Conservation (phyloP, 2,329 filamentous ascomycete genomes). For the Fusarium siculi region DNA sequence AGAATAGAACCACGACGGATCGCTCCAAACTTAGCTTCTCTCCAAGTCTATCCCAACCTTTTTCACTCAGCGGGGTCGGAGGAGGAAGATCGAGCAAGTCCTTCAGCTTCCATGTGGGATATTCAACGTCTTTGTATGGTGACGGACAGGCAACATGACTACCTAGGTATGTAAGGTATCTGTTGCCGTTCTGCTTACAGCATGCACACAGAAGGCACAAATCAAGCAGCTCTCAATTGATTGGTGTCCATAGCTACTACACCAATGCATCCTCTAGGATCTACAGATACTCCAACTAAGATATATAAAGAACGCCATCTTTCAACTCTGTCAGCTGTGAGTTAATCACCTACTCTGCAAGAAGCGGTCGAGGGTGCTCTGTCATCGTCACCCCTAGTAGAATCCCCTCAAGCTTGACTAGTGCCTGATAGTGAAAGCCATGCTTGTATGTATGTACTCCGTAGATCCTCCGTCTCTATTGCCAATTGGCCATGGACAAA, state of each 20-base stretch:
- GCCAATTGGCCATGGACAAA: slow-evolving; percentile 14
- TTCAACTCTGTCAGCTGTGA: slow-evolving; percentile 14
- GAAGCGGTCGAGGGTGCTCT: slow-evolving; percentile 17
- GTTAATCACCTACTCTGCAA: not conserved
- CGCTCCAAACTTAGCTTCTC: slow-evolving; percentile 1
- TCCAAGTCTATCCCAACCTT: slow-evolving; percentile 33
- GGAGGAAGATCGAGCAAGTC: not conserved
- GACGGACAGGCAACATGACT: not conserved
- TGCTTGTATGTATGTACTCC: not conserved
- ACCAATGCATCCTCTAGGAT: slow-evolving; percentile 9
- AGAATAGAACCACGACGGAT: slow-evolving; percentile 40
- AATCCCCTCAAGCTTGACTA: slow-evolving; percentile 2
- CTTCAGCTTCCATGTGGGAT: not conserved
- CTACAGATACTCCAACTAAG: not conserved
- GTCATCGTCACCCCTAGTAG: not conserved
- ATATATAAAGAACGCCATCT: slow-evolving; percentile 15
- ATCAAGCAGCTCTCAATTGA: not conserved
- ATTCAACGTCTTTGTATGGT: not conserved
- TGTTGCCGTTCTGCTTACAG: not conserved
- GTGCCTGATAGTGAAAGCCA: not conserved
- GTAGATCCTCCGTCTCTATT: slow-evolving; percentile 18
- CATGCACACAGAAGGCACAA: not conserved
- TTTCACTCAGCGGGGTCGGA: slow-evolving; percentile 31
- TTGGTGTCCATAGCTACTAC: not conserved
- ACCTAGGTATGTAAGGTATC: not conserved